Conservation (phyloP, 2,329 filamentous ascomycete genomes). For the Fusarium aywerte region DNA sequence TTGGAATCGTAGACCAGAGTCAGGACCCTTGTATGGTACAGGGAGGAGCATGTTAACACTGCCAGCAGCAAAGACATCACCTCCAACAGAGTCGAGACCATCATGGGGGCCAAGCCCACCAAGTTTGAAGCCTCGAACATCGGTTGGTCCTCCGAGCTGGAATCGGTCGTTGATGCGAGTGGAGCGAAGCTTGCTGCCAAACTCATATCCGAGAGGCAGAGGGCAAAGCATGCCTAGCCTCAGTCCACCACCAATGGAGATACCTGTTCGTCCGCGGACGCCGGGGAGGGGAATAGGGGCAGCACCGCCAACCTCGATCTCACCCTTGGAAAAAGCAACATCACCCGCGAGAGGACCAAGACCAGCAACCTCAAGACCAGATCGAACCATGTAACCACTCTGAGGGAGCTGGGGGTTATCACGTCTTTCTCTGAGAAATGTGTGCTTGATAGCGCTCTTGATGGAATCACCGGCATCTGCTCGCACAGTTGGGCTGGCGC, state of each 20-base stretch:
- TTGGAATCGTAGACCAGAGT: constrained; percentile 87
- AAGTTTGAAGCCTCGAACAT: constrained; percentile 92
- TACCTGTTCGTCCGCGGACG: constrained; percentile 74
- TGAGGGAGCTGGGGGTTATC: constrained; percentile 88
- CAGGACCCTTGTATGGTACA: constrained; percentile 81
- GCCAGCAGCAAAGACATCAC: constrained; percentile 90
- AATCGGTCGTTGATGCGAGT: constrained; percentile 95
- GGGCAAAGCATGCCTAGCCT: constrained; percentile 87
- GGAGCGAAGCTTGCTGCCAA: constrained; percentile 65
- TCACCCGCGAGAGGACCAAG: constrained; percentile 86
- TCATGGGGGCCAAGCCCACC: constrained; percentile 91
- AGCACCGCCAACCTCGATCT: constrained; percentile 82
- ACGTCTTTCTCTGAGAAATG: constrained; percentile 81
- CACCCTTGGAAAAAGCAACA: constrained; percentile 93
- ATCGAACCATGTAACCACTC: constrained; percentile 82
- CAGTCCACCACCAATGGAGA: constrained; percentile 85
- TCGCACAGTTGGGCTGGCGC: constrained; percentile 83
- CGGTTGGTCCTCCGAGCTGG: constrained; percentile 91
- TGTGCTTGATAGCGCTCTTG: constrained; percentile 87
- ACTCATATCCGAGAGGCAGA: constrained; percentile 70
- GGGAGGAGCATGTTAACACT: constrained; percentile 88
- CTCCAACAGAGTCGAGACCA: constrained; percentile 85
- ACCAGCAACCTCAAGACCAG: constrained; percentile 85
- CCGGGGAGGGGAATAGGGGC: constrained; percentile 78
- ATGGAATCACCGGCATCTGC: constrained; percentile 89